phyloP scores from a whole-genome alignment of 1,284 basidiomycete species.

The Abortiporus biennis region DNA sequence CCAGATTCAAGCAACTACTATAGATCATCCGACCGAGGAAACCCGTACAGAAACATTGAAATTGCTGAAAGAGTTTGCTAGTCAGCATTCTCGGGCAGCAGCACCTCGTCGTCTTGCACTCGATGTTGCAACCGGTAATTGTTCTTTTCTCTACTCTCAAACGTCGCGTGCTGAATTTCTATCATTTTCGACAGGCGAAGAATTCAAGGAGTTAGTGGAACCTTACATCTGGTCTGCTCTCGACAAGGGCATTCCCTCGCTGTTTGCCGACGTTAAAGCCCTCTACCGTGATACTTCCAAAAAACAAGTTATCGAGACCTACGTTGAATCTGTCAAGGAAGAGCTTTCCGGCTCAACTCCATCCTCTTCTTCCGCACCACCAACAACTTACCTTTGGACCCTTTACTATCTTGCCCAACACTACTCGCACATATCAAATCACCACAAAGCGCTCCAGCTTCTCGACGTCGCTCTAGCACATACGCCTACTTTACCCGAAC shows the following conservation, averaged over 20 bases:
- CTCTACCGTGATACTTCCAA: constrained; percentile 71
- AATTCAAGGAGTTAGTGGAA: constrained; percentile 63
- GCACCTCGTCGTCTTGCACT: constrained; percentile 73
- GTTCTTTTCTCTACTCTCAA: constrained; percentile 4
- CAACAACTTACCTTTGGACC: constrained; percentile 90
- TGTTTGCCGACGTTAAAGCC: constrained; percentile 91
- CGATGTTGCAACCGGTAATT: constrained; percentile 51
- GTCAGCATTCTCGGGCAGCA: constrained; percentile 62
- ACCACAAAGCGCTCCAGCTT: constrained; percentile 57
- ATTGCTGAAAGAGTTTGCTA: constrained; percentile 53
- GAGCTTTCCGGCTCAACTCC: constrained; percentile 25
- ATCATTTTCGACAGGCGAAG: constrained; percentile 33
- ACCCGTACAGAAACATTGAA: constrained; percentile 49
- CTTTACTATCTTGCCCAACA: constrained; percentile 95
- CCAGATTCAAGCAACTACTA: too few relatives aligned
- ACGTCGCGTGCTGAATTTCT: neutral
- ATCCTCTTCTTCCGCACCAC: constrained; percentile 43
- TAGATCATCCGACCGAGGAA: constrained; percentile 41
- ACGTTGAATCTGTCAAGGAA: constrained; percentile 53
- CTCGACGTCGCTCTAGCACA: constrained; percentile 71
- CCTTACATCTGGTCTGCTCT: constrained; percentile 73
- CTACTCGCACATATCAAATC: constrained; percentile 61
- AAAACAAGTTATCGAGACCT: constrained; percentile 63
- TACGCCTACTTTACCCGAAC: constrained; percentile 92
- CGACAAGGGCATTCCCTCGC: constrained; percentile 86